phyloP scores from a whole-genome alignment of 2,329 filamentous ascomycete species.

The Ophiosphaerella herpotricha region DNA sequence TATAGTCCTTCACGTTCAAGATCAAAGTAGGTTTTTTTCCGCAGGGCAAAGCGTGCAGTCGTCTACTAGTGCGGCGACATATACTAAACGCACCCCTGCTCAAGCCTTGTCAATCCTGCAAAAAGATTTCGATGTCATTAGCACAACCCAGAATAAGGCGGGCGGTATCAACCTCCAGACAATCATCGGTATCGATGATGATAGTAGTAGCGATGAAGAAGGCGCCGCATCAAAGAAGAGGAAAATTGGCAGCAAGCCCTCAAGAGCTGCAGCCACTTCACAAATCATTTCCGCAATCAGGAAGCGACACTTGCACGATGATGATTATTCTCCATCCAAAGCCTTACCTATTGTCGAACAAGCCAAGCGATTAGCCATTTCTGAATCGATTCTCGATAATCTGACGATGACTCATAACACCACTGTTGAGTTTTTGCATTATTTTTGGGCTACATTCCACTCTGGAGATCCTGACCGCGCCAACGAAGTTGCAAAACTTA shows the following conservation, averaged over 20 bases:
- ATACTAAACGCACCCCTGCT: constrained; percentile 70
- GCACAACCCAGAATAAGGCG: constrained; percentile 34
- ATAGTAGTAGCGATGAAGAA: constrained; percentile 61
- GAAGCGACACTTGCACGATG: constrained; percentile 63
- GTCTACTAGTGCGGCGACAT: constrained; percentile 59
- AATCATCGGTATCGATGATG: constrained; percentile 70
- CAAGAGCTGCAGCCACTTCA: constrained; percentile 66
- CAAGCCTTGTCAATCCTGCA: constrained; percentile 70
- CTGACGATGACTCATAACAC: constrained; percentile 84
- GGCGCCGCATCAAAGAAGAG: constrained; percentile 61
- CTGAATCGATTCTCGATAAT: constrained; percentile 60
- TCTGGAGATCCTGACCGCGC: constrained; percentile 84
- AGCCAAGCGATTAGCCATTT: constrained; percentile 41
- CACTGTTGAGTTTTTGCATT: constrained; percentile 92
- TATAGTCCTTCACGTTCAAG: constrained; percentile 83
- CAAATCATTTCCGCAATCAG: constrained; percentile 69
- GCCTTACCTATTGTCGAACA: constrained; percentile 31
- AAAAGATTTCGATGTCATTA: constrained; percentile 61
- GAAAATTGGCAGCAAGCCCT: constrained; percentile 71
- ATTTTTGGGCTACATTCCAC: constrained; percentile 93
- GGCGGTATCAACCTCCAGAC: constrained; percentile 60
- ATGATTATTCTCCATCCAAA: constrained; percentile 40
- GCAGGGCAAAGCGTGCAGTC: constrained; percentile 50
- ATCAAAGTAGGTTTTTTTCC: constrained; percentile 83
- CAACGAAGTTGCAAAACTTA: constrained; percentile 77